Evolutionary conservation across 371 early-diverging fungal genomes (phyloP), one percentile per base, ranked within the genome.

Genomic region (Catenaria anguillulae): DNA sequence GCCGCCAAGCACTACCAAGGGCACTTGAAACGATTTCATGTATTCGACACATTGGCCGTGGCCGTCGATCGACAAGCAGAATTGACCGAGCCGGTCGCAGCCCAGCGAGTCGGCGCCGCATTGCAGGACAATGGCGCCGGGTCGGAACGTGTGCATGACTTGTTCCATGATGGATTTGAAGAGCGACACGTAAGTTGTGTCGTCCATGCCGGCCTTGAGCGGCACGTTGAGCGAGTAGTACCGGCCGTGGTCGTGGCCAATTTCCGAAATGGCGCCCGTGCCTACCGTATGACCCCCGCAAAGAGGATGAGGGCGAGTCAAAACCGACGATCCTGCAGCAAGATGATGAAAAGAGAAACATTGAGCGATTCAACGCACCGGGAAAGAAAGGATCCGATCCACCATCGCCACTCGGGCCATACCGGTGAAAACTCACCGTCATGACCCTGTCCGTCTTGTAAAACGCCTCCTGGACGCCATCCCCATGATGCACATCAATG

Each of bases 381-480:
- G 99, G 99, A 66, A 99, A 99, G 68, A 88, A 99, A 10, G n/a
- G n/a, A 61, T 95, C 91, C 17, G 5, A 5, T 10, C 40, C 40
- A 17, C 40, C 40, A 17, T 40, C 40, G 40, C 40, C 40, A 10
- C 10, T 40, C 5, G 40, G 40, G 50, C 99, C 99, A 75, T 89
- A 97, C 73, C 97, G 97, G 74, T 99, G 99, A 72, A 99, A 98
- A 36, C 91, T 90, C 23, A 90, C 88, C 0, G 99, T 96, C 95
- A 98, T 93, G 46, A 99, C 99, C 58, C 99, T 84, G 70, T 99
- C 98, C 10, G 98, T 93, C 17, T 90, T 88, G 71, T 97, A 98
- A 75, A 99, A 99, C 2, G 99, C 99, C 73, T 99, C 99, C 71
- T 95, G 91, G 34, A 99, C 99, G 45, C 99, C 99, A 70, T 99